Evolutionary conservation across 2,329 filamentous ascomycete species (phyloP).

Genomic region (Harringtonia aguacate): DNA sequence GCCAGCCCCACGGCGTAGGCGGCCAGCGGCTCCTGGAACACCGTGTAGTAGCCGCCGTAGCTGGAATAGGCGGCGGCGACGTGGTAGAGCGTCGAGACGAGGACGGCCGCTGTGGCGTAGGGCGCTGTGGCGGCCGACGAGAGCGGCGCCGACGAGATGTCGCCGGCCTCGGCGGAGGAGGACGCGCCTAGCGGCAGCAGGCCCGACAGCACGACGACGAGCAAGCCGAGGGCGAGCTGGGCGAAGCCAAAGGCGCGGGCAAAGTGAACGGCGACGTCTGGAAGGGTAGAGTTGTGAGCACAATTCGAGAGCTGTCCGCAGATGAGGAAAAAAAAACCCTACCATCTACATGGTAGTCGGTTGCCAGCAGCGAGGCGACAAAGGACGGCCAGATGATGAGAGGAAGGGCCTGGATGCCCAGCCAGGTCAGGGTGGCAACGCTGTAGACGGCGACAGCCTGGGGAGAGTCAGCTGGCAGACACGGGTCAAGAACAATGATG

Average conservation of each 20-base stretch:
- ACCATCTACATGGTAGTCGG: conserved; percentile 17
- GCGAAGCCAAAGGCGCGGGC: conserved; percentile 59
- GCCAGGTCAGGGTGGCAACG: conserved; percentile 41
- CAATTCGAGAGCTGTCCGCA: no score
- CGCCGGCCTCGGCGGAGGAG: no score
- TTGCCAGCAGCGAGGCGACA: conserved; percentile 30
- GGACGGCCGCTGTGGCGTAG: conserved; percentile 54
- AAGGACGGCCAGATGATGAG: conserved; percentile 37
- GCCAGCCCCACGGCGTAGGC: conserved; percentile 49
- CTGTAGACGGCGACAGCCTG: conserved; percentile 40
- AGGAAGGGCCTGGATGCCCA: conserved; percentile 34
- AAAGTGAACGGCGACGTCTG: conserved; percentile 62
- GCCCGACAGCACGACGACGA: conserved; percentile 60
- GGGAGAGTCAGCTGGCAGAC: not conserved
- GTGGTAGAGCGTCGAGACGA: conserved; percentile 59
- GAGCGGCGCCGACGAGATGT: conserved; percentile 27
- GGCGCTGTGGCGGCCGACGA: conserved; percentile 43
- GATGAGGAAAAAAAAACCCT: not conserved
- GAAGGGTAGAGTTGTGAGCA: no score
- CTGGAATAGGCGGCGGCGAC: conserved; percentile 50
- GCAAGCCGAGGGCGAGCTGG: conserved; percentile 51
- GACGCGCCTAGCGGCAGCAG: conserved; percentile 55
- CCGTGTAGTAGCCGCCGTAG: conserved; percentile 55
- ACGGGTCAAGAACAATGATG: no score
- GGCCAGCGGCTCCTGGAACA: conserved; percentile 45